phyloP scores from a whole-genome alignment of 2,329 filamentous ascomycete species.

The Xylariaceae sp. region DNA sequence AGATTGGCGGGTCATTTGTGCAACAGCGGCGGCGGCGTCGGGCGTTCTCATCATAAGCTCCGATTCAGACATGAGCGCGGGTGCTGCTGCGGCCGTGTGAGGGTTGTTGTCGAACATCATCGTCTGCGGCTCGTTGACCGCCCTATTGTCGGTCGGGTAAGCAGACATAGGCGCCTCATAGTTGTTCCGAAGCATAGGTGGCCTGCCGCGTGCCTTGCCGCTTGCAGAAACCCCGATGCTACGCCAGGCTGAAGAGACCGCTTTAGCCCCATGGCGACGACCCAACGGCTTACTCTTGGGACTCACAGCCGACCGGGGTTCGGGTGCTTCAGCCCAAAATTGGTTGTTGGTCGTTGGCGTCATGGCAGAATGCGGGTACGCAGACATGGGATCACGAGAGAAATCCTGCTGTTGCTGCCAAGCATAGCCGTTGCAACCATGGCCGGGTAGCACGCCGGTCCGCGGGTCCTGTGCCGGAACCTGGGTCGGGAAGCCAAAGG shows the following conservation, averaged over 20 bases:
- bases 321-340: constrained; percentile 52
- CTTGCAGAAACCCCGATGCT: constrained; percentile 55
- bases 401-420: constrained; percentile 53
- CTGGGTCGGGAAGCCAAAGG: constrained; percentile 35
- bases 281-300: constrained; percentile 45
- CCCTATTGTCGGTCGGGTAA: constrained; percentile 52
- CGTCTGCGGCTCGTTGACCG: constrained; percentile 35
- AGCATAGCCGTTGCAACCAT: constrained; percentile 33
- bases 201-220: constrained; percentile 72
- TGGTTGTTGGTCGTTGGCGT: constrained; percentile 55
- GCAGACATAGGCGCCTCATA: constrained; percentile 64
- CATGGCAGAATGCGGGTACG: constrained; percentile 73
- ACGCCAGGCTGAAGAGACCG: constrained; percentile 87
- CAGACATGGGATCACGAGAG: constrained; percentile 56
- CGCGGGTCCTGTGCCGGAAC: constrained; percentile 37
- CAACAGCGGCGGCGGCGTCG: constrained; percentile 24
- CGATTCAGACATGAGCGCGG: constrained; percentile 25
- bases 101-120: constrained; percentile 24
- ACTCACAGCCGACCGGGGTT: constrained; percentile 70
- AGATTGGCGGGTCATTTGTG: constrained; percentile 21
- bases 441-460: constrained; percentile 32
- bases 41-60: constrained; percentile 19
- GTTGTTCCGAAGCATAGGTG: constrained; percentile 59
- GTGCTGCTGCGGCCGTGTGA: constrained; percentile 20
- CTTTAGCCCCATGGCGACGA: constrained; percentile 71